Evolutionary conservation across 164 flowering plant species (phyloP).

Genomic region (Dillenia suffruticosa): DNA sequence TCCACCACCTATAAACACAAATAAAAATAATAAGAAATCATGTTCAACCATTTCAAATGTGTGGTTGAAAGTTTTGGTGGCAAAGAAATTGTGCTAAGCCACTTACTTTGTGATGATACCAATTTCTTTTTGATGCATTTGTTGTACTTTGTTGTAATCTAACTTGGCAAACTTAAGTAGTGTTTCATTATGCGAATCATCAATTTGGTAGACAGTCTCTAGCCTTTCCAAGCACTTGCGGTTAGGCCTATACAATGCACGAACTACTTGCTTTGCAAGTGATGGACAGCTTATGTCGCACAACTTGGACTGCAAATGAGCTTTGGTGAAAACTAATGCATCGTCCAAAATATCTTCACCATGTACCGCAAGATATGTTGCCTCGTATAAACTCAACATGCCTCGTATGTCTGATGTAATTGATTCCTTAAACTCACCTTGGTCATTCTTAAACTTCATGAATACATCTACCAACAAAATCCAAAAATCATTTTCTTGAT

Average conservation of each 20-base stretch:
- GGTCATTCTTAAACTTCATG: slow-evolving; percentile 30
- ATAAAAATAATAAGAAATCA: background rate
- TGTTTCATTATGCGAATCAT: slow-evolving; percentile 13
- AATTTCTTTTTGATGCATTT: slow-evolving; percentile 35
- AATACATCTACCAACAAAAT: slow-evolving; percentile 27
- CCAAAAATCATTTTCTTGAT: background rate
- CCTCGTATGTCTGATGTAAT: slow-evolving; percentile 23
- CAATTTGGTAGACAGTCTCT: slow-evolving; percentile 27
- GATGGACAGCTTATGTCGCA: slow-evolving; percentile 1
- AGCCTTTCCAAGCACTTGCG: slow-evolving; percentile 30
- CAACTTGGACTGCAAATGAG: slow-evolving; percentile 17
- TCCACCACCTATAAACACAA: slow-evolving; percentile 34
- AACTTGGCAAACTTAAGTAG: slow-evolving; percentile 43
- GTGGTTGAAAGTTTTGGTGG: no score
- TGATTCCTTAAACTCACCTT: slow-evolving; percentile 31
- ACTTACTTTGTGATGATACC: slow-evolving; percentile 26
- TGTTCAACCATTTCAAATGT: no score
- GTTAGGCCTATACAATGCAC: slow-evolving; percentile 31
- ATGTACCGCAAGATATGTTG: slow-evolving; percentile 31
- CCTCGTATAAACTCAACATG: slow-evolving; percentile 51
- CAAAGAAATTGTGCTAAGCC: no score
- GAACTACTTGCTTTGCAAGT: slow-evolving; percentile 21
- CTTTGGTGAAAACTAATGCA: slow-evolving; percentile 31
- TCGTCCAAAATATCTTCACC: slow-evolving; percentile 52
- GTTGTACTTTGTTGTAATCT: slow-evolving; percentile 51